Base-by-base conservation (phyloP, 179 eudicot genomes). In the Corrigiola litoralis region DNA sequence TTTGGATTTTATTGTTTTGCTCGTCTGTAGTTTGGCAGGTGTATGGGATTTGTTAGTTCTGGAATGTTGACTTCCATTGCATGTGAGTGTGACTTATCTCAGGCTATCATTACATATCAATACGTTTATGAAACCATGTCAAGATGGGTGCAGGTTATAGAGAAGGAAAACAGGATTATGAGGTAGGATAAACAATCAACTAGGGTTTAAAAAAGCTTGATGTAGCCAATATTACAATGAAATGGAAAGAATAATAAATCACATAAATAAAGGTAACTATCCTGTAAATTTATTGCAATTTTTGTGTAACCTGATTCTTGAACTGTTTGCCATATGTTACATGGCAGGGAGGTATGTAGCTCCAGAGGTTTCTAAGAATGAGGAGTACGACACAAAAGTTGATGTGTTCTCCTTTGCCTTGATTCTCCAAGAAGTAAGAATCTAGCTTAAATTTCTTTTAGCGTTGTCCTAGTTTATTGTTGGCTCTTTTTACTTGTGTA, bases 381-480 rank as follows among this genome's bases (percentile, higher is more conserved):
- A 77, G 45, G 84, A 80, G 61, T 80, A 70, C 37, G 81, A 77
- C 72, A 70, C 76, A 11, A 80, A 80, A 73, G 78, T 73, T 61
- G 84, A 80, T 36, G 79, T 80, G 20, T 80, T 80, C 42, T 77
- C 81, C n/a, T 80, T 80, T 70, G 73, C 84, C 65, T 70, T 80
- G 71, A 80, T 80, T 57, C 57, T 76, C 33, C 84, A 80, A 73
- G 83, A 80, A 64, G 83, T 80, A 72, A 69, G 77, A 64, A 23
- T 60, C 21, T 52, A 42, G 6, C 42, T 64, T 58, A n/a, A n/a
- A n/a, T 40, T 33, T 42, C 48, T 57, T 5, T 1, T 23, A n/a
- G n/a, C n/a, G n/a, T n/a, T n/a, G n/a, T n/a, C n/a, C n/a, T n/a
- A n/a, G n/a, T n/a, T n/a, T n/a, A n/a, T n/a, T n/a, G n/a, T n/a